phyloP scores from a whole-genome alignment of 2,329 filamentous ascomycete species.

The Pseudopyrenochaeta lycopersici region DNA sequence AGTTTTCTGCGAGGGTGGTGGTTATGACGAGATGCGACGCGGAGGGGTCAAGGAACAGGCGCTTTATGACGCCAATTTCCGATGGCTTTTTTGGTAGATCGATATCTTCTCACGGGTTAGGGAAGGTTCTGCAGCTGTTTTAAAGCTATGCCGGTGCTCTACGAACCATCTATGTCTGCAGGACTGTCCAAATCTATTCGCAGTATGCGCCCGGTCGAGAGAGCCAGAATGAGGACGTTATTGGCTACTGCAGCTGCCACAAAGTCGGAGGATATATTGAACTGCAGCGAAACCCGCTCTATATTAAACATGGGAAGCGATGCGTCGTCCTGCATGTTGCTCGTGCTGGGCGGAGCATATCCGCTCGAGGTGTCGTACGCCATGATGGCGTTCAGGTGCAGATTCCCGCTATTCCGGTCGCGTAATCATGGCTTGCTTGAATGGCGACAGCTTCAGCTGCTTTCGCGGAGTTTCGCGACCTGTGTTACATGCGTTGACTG shows the following conservation, averaged over 20 bases:
- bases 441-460: conserved; percentile 17
- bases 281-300: conserved; percentile 90
- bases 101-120: conserved; percentile 71
- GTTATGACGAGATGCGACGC: conserved; percentile 93
- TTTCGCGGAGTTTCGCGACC: too few species aligned
- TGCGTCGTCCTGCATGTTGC: conserved; percentile 66
- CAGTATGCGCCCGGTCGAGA: conserved; percentile 90
- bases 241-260: conserved; percentile 97
- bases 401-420: conserved; percentile 17
- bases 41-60: conserved; percentile 97
- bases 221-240: conserved; percentile 91
- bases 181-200: conserved; percentile 93
- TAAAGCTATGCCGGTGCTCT: neutral
- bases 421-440: conserved; percentile 19
- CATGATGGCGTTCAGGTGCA: conserved; percentile 58
- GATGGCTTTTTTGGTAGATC: conserved; percentile 93
- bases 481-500: too few species aligned
- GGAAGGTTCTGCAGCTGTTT: neutral
- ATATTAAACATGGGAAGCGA: conserved; percentile 92
- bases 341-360: conserved; percentile 74
- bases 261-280: conserved; percentile 93
- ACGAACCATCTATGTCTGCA: conserved; percentile 82
- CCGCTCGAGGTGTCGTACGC: conserved; percentile 75
- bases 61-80: conserved; percentile 89
- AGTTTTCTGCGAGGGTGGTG: conserved; percentile 93